phyloP scores from a whole-genome alignment of 306 rosid species.

The Citrullus amarus region DNA sequence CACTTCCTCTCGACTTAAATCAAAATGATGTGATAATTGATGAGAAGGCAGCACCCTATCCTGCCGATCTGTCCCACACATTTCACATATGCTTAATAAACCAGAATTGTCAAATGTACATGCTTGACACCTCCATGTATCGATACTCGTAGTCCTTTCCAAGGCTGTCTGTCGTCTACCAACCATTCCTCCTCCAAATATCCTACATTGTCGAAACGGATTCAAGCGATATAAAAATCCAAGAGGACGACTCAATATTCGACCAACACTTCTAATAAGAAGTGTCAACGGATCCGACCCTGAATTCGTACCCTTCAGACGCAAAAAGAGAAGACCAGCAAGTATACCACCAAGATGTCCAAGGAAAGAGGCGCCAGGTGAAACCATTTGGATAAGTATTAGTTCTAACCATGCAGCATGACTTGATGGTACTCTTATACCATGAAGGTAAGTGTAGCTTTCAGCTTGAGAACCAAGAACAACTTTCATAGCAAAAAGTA shows the following conservation, averaged over 20 bases:
- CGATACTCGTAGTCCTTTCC: slow-evolving; percentile 5
- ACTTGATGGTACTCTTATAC: slow-evolving; percentile 48
- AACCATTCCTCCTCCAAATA: slow-evolving; percentile 52
- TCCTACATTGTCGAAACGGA: slow-evolving; percentile 18
- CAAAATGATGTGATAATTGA: not conserved
- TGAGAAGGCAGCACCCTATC: not conserved
- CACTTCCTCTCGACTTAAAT: slow-evolving; percentile 42
- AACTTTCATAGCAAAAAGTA: slow-evolving; percentile 86
- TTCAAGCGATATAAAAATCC: slow-evolving; percentile 19
- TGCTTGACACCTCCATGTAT: slow-evolving; percentile 56
- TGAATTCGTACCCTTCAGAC: slow-evolving; percentile 28
- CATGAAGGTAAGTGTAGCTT: slow-evolving; percentile 35
- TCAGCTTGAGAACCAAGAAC: slow-evolving; percentile 48
- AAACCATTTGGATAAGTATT: slow-evolving; percentile 51
- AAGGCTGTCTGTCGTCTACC: slow-evolving; percentile 16
- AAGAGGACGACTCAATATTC: slow-evolving; percentile 40
- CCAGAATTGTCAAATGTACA: slow-evolving; percentile 64
- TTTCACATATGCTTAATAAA: slow-evolving; percentile 44
- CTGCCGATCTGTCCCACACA: slow-evolving; percentile 50
- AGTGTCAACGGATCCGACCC: slow-evolving; percentile 38
- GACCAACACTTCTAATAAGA: slow-evolving; percentile 28
- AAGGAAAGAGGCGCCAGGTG: slow-evolving; percentile 71
- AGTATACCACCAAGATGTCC: slow-evolving; percentile 90
- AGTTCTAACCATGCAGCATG: slow-evolving; percentile 87
- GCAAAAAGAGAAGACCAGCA: slow-evolving; percentile 58